These are phyloP conservation scores for Thamnidium elegans DNA, from an alignment of 192 early-diverging fungal genomes.

Conservation along the genomic window DNA sequence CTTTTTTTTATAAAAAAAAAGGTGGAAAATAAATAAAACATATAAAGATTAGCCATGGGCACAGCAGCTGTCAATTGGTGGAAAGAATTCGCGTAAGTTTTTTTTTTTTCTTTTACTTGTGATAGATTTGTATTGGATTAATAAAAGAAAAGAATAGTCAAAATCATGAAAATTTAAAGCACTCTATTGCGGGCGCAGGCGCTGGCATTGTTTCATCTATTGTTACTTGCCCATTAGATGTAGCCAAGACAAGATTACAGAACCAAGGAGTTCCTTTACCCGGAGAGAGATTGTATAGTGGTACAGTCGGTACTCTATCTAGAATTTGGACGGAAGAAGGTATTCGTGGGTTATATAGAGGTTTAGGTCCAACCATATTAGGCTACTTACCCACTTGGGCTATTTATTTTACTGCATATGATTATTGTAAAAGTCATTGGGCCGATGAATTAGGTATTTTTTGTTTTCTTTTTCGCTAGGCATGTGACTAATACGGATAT, in stretches of 20 bases:
- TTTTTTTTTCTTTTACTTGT: background rate
- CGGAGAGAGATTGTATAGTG: slow-evolving; percentile 47
- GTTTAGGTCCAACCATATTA: slow-evolving; percentile 81
- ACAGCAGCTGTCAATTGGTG: slow-evolving; percentile 17
- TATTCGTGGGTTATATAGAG: slow-evolving; percentile 83
- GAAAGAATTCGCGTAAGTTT: slow-evolving; percentile 21
- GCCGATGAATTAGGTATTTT: slow-evolving; percentile 3
- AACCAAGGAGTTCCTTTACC: slow-evolving; percentile 62
- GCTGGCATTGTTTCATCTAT: slow-evolving; percentile 80
- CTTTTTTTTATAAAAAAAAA: too few species aligned
- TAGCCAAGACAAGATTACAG: slow-evolving; percentile 94
- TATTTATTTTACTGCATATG: slow-evolving; percentile 91
- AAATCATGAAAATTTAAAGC: slow-evolving; percentile 60
- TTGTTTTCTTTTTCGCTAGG: background rate
- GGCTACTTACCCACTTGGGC: slow-evolving; percentile 92
- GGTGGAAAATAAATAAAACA: background rate
- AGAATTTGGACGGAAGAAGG: slow-evolving; percentile 83
- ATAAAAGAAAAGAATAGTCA: slow-evolving; percentile 12
- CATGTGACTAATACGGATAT: background rate
- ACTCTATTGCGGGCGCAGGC: slow-evolving; percentile 79
- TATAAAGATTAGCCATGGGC: background rate
- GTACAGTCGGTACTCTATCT: slow-evolving; percentile 61
- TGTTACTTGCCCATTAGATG: slow-evolving; percentile 89
- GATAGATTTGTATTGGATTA: background rate
- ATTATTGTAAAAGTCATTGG: slow-evolving; percentile 61